These are phyloP conservation scores for Lachnellula hyalina DNA, from an alignment of 2,329 filamentous ascomycete genomes.

Conservation along the genomic window DNA sequence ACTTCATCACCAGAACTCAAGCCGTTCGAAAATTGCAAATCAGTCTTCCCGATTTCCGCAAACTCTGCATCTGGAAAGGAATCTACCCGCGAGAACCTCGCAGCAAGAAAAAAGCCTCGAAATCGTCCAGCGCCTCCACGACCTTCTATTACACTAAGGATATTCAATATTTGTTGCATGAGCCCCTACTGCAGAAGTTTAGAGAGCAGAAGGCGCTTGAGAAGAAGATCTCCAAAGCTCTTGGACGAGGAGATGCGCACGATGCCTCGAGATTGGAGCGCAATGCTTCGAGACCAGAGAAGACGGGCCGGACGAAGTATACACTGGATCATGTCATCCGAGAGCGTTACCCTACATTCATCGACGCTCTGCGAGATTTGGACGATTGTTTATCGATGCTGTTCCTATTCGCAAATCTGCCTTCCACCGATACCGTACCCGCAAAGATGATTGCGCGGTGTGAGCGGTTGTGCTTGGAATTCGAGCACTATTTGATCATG, in stretches of 20 bases:
- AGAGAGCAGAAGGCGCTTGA: conserved; percentile 94
- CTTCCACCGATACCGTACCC: conserved; percentile 81
- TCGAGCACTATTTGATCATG: conserved; percentile 94
- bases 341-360: conserved; percentile 95
- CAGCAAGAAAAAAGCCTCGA: conserved; percentile 94
- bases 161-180: conserved; percentile 96
- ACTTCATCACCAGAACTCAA: conserved; percentile 96
- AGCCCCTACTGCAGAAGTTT: conserved; percentile 90
- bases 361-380: conserved; percentile 87
- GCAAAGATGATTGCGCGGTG: conserved; percentile 94
- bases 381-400: conserved; percentile 97
- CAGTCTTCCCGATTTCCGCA: conserved; percentile 92
- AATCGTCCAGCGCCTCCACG: conserved; percentile 81
- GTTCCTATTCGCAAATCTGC: conserved; percentile 94
- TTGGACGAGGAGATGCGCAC: conserved; percentile 84
- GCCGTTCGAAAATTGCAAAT: conserved; percentile 97
- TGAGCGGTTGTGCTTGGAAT: conserved; percentile 88
- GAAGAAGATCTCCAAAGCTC: conserved; percentile 92
- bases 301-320: conserved; percentile 83
- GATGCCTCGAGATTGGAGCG: conserved; percentile 82
- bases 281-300: conserved; percentile 83
- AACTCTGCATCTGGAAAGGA: conserved; percentile 99
- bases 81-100: conserved; percentile 97
- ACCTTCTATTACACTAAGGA: conserved; percentile 93
- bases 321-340: conserved; percentile 95